Evolutionary conservation across 2,329 filamentous ascomycete species (phyloP).

Genomic region (Paracamarosporium sp.): DNA sequence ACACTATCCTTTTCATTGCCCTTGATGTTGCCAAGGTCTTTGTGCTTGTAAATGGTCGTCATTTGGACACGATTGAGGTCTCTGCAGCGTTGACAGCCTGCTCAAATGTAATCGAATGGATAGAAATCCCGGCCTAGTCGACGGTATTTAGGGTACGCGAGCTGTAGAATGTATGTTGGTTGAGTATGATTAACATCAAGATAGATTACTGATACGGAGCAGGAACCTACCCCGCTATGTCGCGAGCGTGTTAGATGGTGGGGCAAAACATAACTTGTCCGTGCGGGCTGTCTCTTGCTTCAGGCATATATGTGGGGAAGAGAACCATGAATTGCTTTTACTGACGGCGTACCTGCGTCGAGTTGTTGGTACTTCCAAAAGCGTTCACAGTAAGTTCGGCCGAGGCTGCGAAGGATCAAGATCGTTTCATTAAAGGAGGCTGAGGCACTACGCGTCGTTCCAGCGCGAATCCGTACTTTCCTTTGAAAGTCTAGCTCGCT

Average conservation of each 20-base stretch:
- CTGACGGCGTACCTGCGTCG: not conserved
- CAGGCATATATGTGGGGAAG: constrained; percentile 21
- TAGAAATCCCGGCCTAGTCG: too few relatives aligned
- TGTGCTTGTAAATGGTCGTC: constrained; percentile 29
- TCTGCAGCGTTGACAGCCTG: not conserved
- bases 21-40: constrained; percentile 29
- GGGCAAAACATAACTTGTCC: constrained; percentile 11
- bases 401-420: not conserved
- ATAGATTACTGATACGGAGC: not conserved
- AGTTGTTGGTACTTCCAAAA: not conserved
- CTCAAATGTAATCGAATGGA: too few relatives aligned
- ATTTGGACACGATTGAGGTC: constrained; percentile 10
- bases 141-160: too few relatives aligned
- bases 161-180: not conserved
- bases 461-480: not conserved
- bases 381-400: not conserved
- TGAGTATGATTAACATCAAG: not conserved
- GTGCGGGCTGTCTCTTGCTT: constrained; percentile 15
- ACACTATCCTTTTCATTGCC: constrained; percentile 33
- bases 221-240: not conserved
- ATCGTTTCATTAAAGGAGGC: not conserved
- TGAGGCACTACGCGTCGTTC: not conserved
- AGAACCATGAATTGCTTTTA: not conserved
- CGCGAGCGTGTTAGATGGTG: not conserved
- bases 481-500: not conserved